Percentiles rank a stretch among this genome's conserved stretches.
Conservation (phyloP, 2,329 filamentous ascomycete genomes). For the Sphaerulina vaccinii region DNA sequence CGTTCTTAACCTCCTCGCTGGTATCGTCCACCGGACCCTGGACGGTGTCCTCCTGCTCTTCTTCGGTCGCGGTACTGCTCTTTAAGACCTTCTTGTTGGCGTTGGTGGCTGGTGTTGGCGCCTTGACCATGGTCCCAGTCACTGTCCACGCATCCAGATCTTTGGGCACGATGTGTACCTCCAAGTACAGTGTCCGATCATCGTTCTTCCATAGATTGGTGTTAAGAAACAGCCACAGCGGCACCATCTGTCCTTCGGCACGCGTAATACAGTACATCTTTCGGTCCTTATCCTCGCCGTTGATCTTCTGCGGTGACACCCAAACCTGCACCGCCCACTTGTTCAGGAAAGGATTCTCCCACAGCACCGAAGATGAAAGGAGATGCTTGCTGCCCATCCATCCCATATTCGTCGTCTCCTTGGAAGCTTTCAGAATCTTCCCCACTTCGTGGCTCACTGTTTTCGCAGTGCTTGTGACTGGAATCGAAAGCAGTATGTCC, state of each 20-base stretch:
- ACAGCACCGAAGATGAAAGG: not conserved
- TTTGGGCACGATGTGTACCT: not conserved
- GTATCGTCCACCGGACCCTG: too few relatives aligned
- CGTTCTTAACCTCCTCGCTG: too few relatives aligned
- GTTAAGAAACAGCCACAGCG: not conserved
- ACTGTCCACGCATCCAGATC: not conserved
- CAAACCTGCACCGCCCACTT: not conserved
- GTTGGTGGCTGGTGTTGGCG: not conserved
- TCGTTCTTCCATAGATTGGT: not conserved
- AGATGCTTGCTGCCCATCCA: not conserved
- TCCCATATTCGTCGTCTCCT: not conserved
- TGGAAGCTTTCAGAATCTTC: not conserved
- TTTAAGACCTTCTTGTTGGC: too few relatives aligned
- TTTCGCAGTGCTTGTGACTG: not conserved
- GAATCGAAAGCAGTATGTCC: not conserved
- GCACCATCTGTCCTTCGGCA: not conserved
- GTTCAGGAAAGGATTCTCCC: not conserved
- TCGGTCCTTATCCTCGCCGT: not conserved
- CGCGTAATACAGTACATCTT: not conserved
- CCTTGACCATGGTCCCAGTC: not conserved
- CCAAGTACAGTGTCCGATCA: not conserved
- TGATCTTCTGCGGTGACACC: not conserved
- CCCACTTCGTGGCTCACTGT: not conserved
- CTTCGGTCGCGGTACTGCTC: not conserved
- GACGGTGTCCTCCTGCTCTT: not conserved